Percentiles rank a stretch among this genome's conserved stretches.
Conservation (phyloP, 306 rosid species). For the Cicer chorassanicum region DNA sequence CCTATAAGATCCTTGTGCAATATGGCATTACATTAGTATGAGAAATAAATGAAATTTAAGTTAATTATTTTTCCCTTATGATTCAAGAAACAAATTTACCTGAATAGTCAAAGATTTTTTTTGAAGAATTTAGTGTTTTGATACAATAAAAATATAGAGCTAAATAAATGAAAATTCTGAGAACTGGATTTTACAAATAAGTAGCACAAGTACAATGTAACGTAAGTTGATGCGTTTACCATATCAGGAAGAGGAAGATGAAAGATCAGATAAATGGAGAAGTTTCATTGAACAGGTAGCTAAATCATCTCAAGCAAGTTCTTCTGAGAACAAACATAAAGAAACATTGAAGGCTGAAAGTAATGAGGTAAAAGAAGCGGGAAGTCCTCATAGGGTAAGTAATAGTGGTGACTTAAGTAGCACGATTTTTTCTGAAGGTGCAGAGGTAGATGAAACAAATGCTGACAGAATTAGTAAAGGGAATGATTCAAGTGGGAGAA, state of each 20-base stretch:
- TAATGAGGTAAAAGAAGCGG: slow-evolving; percentile 52
- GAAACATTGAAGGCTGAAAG: slow-evolving; percentile 51
- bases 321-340: slow-evolving; percentile 51
- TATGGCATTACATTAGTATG: slow-evolving; percentile 7
- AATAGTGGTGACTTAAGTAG: slow-evolving; percentile 51
- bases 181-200: slow-evolving; percentile 28
- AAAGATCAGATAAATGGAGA: slow-evolving; percentile 78
- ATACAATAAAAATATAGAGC: slow-evolving; percentile 11
- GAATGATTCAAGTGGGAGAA: slow-evolving; percentile 38
- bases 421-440: slow-evolving; percentile 43
- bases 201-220: slow-evolving; percentile 21
- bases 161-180: slow-evolving; percentile 15
- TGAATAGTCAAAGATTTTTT: not conserved
- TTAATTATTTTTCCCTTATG: not conserved
- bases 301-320: slow-evolving; percentile 48
- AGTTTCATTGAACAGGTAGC: slow-evolving; percentile 67
- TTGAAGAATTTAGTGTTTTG: not conserved
- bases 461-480: slow-evolving; percentile 46
- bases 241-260: slow-evolving; percentile 87
- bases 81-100: slow-evolving; percentile 16
- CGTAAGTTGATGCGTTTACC: slow-evolving; percentile 43
- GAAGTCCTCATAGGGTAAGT: slow-evolving; percentile 43
- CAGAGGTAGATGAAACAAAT: slow-evolving; percentile 45
- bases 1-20: slow-evolving; percentile 27
- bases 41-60: not conserved